These are phyloP conservation scores for Physcomitrellopsis africana DNA, from an alignment of 225 moss, liverwort and hornwort species.

Conservation along the genomic window DNA sequence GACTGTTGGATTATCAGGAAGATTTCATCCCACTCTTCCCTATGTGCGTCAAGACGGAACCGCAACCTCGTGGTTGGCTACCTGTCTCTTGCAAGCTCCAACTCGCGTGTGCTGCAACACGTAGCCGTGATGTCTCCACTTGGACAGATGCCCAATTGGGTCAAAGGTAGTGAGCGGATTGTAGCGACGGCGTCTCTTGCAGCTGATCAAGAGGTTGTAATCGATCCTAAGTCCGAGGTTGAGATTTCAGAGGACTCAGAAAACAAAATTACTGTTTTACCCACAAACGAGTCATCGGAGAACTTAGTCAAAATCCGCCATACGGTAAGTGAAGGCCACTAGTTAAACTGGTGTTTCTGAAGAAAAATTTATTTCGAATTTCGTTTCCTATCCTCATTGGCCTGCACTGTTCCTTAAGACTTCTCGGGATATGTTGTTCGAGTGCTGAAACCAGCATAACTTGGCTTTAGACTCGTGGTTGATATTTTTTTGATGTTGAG, in stretches of 20 bases:
- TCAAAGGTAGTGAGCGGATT: constrained; percentile 44
- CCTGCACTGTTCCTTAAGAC: not conserved
- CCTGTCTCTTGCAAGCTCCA: constrained; percentile 47
- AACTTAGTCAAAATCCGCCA: constrained; percentile 81
- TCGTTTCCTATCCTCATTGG: too few relatives aligned
- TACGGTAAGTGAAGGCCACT: constrained; percentile 54
- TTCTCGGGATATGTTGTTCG: not conserved
- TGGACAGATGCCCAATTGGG: constrained; percentile 45
- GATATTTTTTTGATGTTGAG: not conserved
- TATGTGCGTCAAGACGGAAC: constrained; percentile 29
- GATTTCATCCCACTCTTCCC: constrained; percentile 24
- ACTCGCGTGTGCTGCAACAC: constrained; percentile 50
- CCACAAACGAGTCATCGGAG: constrained; percentile 84
- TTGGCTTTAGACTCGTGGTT: not conserved
- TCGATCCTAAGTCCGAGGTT: constrained; percentile 72
- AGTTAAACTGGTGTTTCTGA: too few relatives aligned
- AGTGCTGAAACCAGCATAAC: not conserved
- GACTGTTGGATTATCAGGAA: constrained; percentile 27
- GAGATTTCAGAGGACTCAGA: constrained; percentile 61
- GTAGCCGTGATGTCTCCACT: constrained; percentile 51
- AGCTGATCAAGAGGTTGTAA: constrained; percentile 81
- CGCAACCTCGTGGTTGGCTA: constrained; percentile 39
- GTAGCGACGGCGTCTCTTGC: constrained; percentile 73
- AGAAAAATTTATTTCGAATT: too few relatives aligned
- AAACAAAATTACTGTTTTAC: constrained; percentile 64